Evolutionary conservation across 208 protist genomes (phyloP).

Genomic region (Vickermania ingenoplastis): DNA sequence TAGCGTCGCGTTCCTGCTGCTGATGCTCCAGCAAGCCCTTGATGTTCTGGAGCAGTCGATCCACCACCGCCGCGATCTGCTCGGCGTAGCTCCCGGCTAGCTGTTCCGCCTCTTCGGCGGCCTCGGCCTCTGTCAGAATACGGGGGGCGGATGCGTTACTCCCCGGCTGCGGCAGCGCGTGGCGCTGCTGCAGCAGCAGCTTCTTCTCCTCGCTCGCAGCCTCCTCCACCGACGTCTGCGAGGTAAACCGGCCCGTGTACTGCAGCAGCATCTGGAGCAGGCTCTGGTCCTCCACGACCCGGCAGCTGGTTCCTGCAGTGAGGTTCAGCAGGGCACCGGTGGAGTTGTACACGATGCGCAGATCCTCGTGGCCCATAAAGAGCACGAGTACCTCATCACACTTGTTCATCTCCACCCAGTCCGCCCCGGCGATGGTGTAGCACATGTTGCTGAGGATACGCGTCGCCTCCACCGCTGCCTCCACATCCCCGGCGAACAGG

Average conservation of each 20-base stretch:
- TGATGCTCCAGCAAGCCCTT: slow-evolving; percentile 20
- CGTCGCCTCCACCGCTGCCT: slow-evolving; percentile 71
- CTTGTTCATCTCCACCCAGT: slow-evolving; percentile 69
- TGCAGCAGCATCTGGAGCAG: slow-evolving; percentile 59
- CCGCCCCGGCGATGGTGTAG: slow-evolving; percentile 64
- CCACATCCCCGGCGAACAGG: slow-evolving; percentile 62
- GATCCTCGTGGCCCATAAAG: slow-evolving; percentile 72
- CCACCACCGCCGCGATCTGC: slow-evolving; percentile 65
- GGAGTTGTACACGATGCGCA: slow-evolving; percentile 75
- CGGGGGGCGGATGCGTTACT: neutral
- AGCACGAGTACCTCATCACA: slow-evolving; percentile 77
- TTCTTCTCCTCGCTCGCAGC: slow-evolving; percentile 23
- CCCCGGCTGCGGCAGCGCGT: neutral
- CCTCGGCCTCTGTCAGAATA: slow-evolving; percentile 12
- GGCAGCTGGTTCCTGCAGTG: slow-evolving; percentile 58
- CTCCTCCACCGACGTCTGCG: slow-evolving; percentile 20
- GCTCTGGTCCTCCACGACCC: slow-evolving; percentile 40
- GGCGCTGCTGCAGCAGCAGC: slow-evolving; percentile 4
- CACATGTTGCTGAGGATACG: slow-evolving; percentile 69
- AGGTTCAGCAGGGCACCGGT: slow-evolving; percentile 73
- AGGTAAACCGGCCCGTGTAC: slow-evolving; percentile 55
- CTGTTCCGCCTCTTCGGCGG: neutral
- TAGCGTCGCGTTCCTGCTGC: too few species aligned
- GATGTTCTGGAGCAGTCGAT: slow-evolving; percentile 66
- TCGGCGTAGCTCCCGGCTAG: slow-evolving; percentile 27